These are phyloP conservation scores for Plantago lanceolata DNA, from an alignment of 305 asterid species.

Conservation along the genomic window DNA sequence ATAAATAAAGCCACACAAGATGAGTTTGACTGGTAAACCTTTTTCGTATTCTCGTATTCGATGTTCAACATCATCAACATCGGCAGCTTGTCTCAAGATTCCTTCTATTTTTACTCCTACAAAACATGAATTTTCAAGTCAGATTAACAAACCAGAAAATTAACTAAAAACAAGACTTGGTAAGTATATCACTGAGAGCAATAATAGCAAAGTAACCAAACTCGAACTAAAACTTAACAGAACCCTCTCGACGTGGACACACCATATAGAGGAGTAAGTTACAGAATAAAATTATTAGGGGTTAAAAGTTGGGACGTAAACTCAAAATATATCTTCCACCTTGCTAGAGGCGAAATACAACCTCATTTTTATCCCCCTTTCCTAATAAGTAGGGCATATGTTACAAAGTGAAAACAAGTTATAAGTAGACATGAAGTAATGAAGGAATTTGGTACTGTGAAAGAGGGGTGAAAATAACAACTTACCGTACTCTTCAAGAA, in stretches of 20 bases:
- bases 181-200: neutral
- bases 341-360: too few species aligned
- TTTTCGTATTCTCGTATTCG: conserved; percentile 92
- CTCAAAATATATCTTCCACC: too few species aligned
- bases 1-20: conserved; percentile 1
- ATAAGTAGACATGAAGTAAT: too few species aligned
- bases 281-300: too few species aligned
- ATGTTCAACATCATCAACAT: conserved; percentile 90
- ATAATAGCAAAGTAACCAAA: neutral
- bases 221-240: too few species aligned
- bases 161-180: neutral
- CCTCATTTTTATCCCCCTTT: too few species aligned
- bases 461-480: conserved; percentile 13
- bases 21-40: conserved; percentile 44
- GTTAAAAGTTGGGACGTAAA: too few species aligned
- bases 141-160: conserved; percentile 22
- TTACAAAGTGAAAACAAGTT: too few species aligned
- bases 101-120: conserved; percentile 90
- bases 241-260: too few species aligned
- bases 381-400: too few species aligned
- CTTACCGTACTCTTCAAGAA: conserved; percentile 86
- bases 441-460: neutral
- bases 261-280: neutral
- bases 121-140: conserved; percentile 27
- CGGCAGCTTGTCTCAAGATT: conserved; percentile 97